Percentiles rank a stretch among this genome's conserved stretches.
Evolutionary conservation across 352 stramenopile species (phyloP).

Genomic region (Nothophytophthora sp.): DNA sequence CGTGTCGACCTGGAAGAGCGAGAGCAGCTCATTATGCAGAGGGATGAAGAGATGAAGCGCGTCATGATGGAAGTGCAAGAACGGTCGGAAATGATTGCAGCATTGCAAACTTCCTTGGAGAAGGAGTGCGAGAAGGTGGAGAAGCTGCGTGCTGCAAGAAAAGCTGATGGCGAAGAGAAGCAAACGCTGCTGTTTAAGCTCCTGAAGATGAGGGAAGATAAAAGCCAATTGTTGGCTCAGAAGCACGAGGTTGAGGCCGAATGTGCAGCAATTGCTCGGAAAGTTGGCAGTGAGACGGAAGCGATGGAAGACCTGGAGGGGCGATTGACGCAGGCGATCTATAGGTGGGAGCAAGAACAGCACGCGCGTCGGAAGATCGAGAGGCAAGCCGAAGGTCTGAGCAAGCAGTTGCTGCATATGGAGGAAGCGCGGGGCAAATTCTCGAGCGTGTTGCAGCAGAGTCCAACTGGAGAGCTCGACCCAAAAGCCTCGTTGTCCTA

Average conservation of each 20-base stretch:
- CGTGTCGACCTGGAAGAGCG: background rate
- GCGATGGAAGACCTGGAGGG: constrained; percentile 56
- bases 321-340: constrained; percentile 48
- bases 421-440: constrained; percentile 61
- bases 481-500: constrained; percentile 29
- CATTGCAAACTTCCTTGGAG: constrained; percentile 51
- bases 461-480: constrained; percentile 32
- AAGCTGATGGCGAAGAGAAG: constrained; percentile 35
- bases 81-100: constrained; percentile 49
- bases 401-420: constrained; percentile 39
- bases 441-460: constrained; percentile 36
- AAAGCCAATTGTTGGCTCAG: constrained; percentile 23
- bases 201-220: constrained; percentile 53
- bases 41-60: constrained; percentile 6
- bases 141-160: constrained; percentile 21
- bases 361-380: constrained; percentile 33
- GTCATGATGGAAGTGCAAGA: constrained; percentile 39
- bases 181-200: constrained; percentile 48
- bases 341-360: constrained; percentile 63
- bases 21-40: constrained; percentile 9
- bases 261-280: constrained; percentile 19
- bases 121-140: constrained; percentile 25
- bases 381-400: constrained; percentile 30
- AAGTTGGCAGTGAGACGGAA: constrained; percentile 56
- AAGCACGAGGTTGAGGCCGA: constrained; percentile 31